phyloP scores from a whole-genome alignment of 306 rosid species.

The Medicago truncatula region DNA sequence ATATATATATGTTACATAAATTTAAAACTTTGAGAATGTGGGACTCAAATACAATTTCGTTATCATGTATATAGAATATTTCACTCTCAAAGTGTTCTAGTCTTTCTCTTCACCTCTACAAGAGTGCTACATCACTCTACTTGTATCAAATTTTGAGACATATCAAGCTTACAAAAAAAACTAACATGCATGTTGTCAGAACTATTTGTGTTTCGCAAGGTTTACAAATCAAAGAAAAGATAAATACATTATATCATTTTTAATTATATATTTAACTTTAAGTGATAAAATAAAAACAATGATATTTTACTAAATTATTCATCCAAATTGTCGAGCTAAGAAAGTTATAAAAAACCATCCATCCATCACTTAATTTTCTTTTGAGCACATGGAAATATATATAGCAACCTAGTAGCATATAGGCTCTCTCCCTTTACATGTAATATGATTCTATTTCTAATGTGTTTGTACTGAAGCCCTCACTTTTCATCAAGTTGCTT shows the following conservation, averaged over 20 bases:
- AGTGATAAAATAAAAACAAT: not conserved
- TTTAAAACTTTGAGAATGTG: too few relatives aligned
- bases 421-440: not conserved
- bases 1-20: too few relatives aligned
- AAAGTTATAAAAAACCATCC: not conserved
- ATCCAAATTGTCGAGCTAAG: not conserved
- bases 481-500: conserved; percentile 37
- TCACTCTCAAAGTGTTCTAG: too few relatives aligned
- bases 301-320: not conserved
- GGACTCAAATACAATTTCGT: too few relatives aligned
- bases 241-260: too few relatives aligned
- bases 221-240: not conserved
- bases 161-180: too few relatives aligned
- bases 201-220: not conserved
- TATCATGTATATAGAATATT: too few relatives aligned
- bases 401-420: not conserved
- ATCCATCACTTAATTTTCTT: not conserved
- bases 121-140: too few relatives aligned
- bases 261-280: too few relatives aligned
- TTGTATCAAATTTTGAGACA: too few relatives aligned
- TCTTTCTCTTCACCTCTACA: too few relatives aligned
- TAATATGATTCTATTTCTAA: not conserved
- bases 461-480: not conserved
- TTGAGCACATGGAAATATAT: not conserved
- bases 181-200: too few relatives aligned